Conservation (phyloP, 495 filamentous ascomycete genomes). For the Cercophora newfieldiana region DNA sequence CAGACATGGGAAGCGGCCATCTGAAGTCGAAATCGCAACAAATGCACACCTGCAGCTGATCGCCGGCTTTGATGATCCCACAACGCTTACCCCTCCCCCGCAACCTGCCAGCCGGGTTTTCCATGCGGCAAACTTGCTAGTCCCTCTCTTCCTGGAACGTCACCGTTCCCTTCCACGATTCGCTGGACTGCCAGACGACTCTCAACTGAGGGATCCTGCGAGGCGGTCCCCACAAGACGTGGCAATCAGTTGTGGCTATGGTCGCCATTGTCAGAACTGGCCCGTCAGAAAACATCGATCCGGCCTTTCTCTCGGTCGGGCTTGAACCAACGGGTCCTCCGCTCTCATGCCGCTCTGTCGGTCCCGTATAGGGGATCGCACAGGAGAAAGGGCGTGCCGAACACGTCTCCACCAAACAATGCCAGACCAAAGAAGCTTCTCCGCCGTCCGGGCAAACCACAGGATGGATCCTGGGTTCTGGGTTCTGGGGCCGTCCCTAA, state of each 20-base stretch:
- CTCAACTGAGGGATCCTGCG: background rate
- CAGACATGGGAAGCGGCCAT: background rate
- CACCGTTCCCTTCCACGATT: background rate
- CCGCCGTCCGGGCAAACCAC: background rate
- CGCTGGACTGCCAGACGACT: background rate
- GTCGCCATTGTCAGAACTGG: background rate
- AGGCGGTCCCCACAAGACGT: background rate
- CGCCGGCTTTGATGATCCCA: background rate
- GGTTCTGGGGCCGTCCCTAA: background rate
- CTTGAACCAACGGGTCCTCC: background rate
- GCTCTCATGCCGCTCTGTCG: background rate
- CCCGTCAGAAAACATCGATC: background rate
- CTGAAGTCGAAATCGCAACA: background rate
- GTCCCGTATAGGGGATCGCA: background rate
- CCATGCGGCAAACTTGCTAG: no score
- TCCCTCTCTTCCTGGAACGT: background rate
- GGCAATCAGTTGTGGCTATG: background rate
- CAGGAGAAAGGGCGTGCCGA: background rate
- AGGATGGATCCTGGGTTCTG: background rate
- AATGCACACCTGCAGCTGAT: background rate
- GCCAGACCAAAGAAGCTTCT: background rate
- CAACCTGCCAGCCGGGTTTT: background rate
- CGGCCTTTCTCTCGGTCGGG: constrained; percentile 2
- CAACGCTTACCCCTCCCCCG: background rate
- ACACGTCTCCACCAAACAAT: background rate